Evolutionary conservation across 345 rosid species (phyloP), one percentile per base, ranked within the genome.

Genomic region (Turnera subulata): DNA sequence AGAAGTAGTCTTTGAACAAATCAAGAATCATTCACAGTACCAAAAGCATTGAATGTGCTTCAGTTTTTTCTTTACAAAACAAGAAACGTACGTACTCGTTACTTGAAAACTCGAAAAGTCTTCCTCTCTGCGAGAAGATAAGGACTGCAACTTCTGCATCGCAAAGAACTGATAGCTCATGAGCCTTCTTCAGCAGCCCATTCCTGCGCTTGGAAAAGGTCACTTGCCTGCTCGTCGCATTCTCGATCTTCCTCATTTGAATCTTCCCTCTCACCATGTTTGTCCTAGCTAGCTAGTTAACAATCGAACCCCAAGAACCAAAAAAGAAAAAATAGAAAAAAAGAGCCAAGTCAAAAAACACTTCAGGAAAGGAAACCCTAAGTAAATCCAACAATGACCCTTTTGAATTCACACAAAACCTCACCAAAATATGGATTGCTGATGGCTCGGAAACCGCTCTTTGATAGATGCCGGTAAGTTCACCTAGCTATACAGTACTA

Each of bases 231-330:
- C 82, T 81, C 10, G 80, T 68, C 12, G 52, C 56, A 22, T 78
- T 81, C 64, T 83, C 89, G 22, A 83, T 83, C 71, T 68, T 69
- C 73, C 64, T 81, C 77, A 83, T 75, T 73, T 80, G 62, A 56
- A 78, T 50, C 68, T 81, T 83, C n/a, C 89, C 86, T 62, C 86
- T 76, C 71, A 70, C 84, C 89, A 83, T 83, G 13, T 55, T 47
- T 29, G 73, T 58, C 20, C 48, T 40, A 1, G 40, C n/a, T 59
- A 4, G 6, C 14, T 15, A 52, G 3, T 21, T 21, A 20, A 68
- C n/a, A n/a, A n/a, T n/a, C n/a, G n/a, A n/a, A n/a, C n/a, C n/a
- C n/a, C n/a, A n/a, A n/a, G n/a, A n/a, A n/a, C n/a, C n/a, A n/a
- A n/a, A n/a, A n/a, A n/a, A n/a, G n/a, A n/a, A n/a, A n/a, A n/a